Conservation (phyloP, 495 filamentous ascomycete species). For the Penicillium maclennaniae region DNA sequence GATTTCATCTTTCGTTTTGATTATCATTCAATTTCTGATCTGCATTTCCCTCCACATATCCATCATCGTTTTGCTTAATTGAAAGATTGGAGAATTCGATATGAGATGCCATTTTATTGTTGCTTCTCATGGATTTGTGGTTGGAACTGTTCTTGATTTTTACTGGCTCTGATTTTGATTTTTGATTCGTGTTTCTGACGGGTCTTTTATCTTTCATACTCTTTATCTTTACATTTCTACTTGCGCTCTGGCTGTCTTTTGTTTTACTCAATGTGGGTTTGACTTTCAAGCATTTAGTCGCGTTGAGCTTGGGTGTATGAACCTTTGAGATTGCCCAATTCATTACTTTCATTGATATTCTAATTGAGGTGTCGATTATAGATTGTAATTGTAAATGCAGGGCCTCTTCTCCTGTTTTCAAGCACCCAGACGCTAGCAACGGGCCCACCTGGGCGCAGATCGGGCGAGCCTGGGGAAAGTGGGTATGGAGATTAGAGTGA, state of each 20-base stretch:
- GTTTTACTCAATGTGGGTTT: not conserved
- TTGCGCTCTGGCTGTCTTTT: not conserved
- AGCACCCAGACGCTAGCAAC: too few relatives aligned
- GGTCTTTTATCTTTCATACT: not conserved
- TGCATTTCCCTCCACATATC: constrained; percentile 1
- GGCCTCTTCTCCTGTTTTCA: too few relatives aligned
- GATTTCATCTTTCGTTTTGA: constrained; percentile 3
- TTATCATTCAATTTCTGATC: not conserved
- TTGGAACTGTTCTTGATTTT: not conserved
- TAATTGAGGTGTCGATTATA: too few relatives aligned
- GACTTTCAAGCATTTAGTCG: not conserved
- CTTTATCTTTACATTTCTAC: not conserved
- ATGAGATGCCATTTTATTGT: constrained; percentile 6
- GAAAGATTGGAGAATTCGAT: not conserved
- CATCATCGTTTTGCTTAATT: not conserved
- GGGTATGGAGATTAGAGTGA: too few relatives aligned
- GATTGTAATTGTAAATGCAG: too few relatives aligned
- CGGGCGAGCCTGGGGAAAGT: too few relatives aligned
- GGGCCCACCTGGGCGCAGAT: too few relatives aligned
- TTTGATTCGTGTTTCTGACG: not conserved
- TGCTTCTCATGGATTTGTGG: constrained; percentile 1
- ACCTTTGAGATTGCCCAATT: not conserved
- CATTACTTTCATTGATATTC: not conserved
- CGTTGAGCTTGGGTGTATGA: not conserved
- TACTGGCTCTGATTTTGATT: not conserved